Evolutionary conservation across 2,329 filamentous ascomycete species (phyloP), one percentile per base, ranked within the genome.

Genomic region (Aspergillus jensenii): DNA sequence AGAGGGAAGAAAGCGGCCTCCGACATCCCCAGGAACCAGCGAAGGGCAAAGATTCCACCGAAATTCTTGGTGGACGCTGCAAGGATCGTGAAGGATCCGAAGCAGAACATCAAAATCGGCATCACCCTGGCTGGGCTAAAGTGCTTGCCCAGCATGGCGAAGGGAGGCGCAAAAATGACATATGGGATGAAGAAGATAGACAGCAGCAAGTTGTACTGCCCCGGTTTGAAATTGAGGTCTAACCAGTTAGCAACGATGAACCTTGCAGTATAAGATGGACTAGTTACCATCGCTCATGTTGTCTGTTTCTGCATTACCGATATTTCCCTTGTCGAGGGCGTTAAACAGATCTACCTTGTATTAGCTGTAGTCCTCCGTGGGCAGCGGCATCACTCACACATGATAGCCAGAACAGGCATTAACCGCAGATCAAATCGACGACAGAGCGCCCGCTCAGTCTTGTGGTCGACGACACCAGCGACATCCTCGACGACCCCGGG

Each of bases 171-270:
- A 54, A 86, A 88, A 3, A 91, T 68, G 37, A 90, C 88, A 69
- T 89, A 91, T 0, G 89, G 89, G 6, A 91, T 79, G 72, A 89
- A 92, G 78, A 92, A 92, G 62, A 92, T 86, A 52, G 81, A 82
- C 37, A 91, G 73, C 48, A 90, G 82, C 27, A 86, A 81, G 68
- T 90, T 90, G 75, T 91, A 90, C 68, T 90, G 82, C 61, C 85
- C 81, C 1, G 75, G 71, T 44, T 80, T 80, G 73, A 91, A 87
- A 33, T 83, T 71, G 19, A 90, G 75, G 52, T 77, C 75, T 76
- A 41, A 70, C 11, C 6, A 17, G 31, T 57, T 47, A 59, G 37
- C 1, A 48, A 21, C 27, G 51, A 33, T 11, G 6, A 21, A 35
- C 4, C 6, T 6, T 15, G 25, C 7, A 6, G 14, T 12, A 23